Percentiles rank a stretch among this genome's conserved stretches.
These are phyloP conservation scores for Cyphellophora attinorum DNA, from an alignment of 2,329 filamentous ascomycete species.

Conservation along the genomic window DNA sequence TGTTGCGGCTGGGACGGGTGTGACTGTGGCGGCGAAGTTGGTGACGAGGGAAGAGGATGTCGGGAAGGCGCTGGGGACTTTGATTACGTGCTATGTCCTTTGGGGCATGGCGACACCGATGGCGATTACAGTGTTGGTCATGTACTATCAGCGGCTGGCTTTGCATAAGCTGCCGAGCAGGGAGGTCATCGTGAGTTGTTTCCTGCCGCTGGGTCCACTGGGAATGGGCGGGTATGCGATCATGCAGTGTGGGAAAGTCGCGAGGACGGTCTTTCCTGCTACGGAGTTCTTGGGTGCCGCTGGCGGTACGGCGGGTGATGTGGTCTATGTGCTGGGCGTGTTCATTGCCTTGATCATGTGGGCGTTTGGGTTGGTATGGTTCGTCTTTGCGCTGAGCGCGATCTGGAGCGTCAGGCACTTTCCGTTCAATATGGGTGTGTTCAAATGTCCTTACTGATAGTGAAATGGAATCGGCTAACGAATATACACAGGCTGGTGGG, in stretches of 20 bases:
- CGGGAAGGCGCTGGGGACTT: conserved; percentile 49
- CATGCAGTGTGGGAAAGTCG: conserved; percentile 41
- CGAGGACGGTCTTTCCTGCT: conserved; percentile 26
- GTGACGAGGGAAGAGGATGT: too few species aligned
- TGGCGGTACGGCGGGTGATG: conserved; percentile 20
- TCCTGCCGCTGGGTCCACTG: conserved; percentile 57
- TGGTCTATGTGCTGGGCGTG: conserved; percentile 21
- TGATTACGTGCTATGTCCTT: conserved; percentile 58
- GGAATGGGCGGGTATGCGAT: conserved; percentile 56
- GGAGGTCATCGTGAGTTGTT: conserved; percentile 59
- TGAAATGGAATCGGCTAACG: too few species aligned
- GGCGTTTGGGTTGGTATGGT: conserved; percentile 29
- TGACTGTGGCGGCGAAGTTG: conserved; percentile 43
- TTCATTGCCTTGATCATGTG: conserved; percentile 26
- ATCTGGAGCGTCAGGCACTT: conserved; percentile 29
- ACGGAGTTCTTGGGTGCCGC: conserved; percentile 17
- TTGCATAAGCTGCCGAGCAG: conserved; percentile 56
- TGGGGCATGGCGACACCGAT: conserved; percentile 53
- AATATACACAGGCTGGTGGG: too few species aligned
- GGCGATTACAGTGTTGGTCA: conserved; percentile 53
- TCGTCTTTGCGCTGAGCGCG: conserved; percentile 28
- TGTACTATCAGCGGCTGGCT: conserved; percentile 62
- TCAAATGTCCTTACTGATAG: too few species aligned
- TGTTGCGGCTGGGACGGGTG: conserved; percentile 55
- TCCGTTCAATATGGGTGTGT: conserved; percentile 54